Conservation (phyloP, 805 yeast species). For the Myxozyma mucilagina region DNA sequence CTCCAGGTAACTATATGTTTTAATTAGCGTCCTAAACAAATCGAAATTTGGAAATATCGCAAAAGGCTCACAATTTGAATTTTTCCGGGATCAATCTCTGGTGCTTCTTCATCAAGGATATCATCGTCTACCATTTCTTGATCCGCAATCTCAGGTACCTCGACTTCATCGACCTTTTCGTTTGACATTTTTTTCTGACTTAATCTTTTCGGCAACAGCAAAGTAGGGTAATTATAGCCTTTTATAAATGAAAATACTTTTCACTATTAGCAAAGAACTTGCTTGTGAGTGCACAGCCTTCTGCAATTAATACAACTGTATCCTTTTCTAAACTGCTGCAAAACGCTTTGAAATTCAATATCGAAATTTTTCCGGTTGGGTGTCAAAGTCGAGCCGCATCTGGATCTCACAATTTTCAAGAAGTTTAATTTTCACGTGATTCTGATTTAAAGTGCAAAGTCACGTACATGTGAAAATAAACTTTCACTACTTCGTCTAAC, state of each 20-base stretch:
- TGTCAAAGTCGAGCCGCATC: background rate
- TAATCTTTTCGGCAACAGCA: no score
- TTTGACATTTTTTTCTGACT: slow-evolving; percentile 3
- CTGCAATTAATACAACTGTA: background rate
- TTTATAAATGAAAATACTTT: no score
- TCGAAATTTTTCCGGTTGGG: background rate
- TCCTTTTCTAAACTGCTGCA: background rate
- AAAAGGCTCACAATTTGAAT: slow-evolving; percentile 36
- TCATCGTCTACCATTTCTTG: slow-evolving; percentile 13
- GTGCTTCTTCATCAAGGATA: slow-evolving; percentile 7
- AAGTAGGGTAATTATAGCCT: no score
- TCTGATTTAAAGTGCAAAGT: no score
- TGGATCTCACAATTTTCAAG: no score
- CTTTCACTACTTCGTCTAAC: no score
- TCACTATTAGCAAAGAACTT: no score
- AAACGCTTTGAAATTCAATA: background rate
- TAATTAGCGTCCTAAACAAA: background rate
- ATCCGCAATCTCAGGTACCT: slow-evolving; percentile 6
- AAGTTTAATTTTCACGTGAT: no score
- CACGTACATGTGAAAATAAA: no score
- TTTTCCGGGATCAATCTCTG: slow-evolving; percentile 37
- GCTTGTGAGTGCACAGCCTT: no score
- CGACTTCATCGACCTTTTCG: background rate
- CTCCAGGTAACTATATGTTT: slow-evolving; percentile 62
- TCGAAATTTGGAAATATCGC: background rate